Conservation (phyloP, 106 monocot species). For the Acanthochlamys bracteata region DNA sequence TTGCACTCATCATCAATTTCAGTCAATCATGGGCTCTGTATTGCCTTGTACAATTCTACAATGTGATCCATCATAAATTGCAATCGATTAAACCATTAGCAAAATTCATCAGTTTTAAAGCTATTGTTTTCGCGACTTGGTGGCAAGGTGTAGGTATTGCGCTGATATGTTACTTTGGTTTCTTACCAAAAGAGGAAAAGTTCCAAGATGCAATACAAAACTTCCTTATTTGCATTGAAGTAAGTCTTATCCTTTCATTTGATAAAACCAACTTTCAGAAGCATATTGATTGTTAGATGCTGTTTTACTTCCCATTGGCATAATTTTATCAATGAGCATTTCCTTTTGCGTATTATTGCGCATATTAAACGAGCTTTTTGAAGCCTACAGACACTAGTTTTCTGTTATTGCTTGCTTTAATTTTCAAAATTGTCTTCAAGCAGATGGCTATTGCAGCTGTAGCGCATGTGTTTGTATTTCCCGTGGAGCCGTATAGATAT, state of each 20-base stretch:
- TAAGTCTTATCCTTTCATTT: slow-evolving; percentile 13
- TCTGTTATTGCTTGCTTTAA: too few relatives aligned
- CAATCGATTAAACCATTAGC: slow-evolving; percentile 59
- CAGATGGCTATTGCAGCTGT: slow-evolving; percentile 91
- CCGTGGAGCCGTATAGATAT: slow-evolving; percentile 40
- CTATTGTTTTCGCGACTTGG: slow-evolving; percentile 92
- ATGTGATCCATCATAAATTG: slow-evolving; percentile 58
- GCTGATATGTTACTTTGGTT: slow-evolving; percentile 55
- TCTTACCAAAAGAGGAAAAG: slow-evolving; percentile 62
- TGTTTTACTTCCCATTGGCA: too few relatives aligned
- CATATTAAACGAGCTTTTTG: too few relatives aligned
- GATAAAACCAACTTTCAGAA: too few relatives aligned
- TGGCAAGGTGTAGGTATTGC: slow-evolving; percentile 90
- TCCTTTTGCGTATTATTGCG: too few relatives aligned
- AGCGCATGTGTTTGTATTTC: slow-evolving; percentile 65
- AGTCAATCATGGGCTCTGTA: slow-evolving; percentile 93
- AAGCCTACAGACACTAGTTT: too few relatives aligned
- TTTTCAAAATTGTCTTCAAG: slow-evolving; percentile 16
- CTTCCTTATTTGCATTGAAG: slow-evolving; percentile 89
- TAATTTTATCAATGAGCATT: too few relatives aligned
- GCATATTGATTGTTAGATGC: too few relatives aligned
- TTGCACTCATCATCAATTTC: slow-evolving; percentile 70
- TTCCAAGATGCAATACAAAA: slow-evolving; percentile 72
- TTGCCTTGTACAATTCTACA: slow-evolving; percentile 84
- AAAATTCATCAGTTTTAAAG: slow-evolving; percentile 94